phyloP scores from a whole-genome alignment of 495 filamentous ascomycete genomes.

The Xylaria nigripes region DNA sequence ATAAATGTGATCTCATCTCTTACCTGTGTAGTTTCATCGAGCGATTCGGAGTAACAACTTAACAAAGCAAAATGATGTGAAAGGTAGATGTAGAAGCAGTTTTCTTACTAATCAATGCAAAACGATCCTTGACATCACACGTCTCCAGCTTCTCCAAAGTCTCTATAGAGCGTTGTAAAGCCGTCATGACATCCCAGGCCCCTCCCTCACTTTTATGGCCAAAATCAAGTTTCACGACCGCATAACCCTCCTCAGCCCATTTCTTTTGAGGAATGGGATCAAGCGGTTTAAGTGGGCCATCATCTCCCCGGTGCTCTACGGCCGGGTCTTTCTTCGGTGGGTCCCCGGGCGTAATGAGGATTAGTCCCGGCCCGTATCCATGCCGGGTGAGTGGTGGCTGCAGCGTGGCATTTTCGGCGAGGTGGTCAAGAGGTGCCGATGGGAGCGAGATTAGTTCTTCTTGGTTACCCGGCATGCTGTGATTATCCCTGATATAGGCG shows the following conservation, averaged over 20 bases:
- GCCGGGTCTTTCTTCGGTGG: neutral
- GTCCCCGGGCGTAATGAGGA: conserved; percentile 29
- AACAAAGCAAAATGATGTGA: neutral
- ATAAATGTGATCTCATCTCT: neutral
- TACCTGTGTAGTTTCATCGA: neutral
- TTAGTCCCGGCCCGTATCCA: conserved; percentile 46
- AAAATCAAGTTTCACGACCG: conserved; percentile 35
- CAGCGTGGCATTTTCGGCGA: conserved; percentile 19
- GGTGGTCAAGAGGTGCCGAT: conserved; percentile 3
- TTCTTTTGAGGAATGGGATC: conserved; percentile 44
- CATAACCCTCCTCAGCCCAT: conserved; percentile 55
- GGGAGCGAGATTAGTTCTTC: conserved; percentile 5
- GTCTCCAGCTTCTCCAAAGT: conserved; percentile 11
- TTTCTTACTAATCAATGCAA: conserved; percentile 14
- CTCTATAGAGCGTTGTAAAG: neutral
- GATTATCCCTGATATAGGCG: neutral
- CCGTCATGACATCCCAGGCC: neutral
- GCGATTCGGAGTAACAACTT: neutral
- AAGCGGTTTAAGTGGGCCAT: conserved; percentile 14
- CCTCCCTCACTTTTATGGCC: conserved; percentile 1
- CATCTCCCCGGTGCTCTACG: neutral
- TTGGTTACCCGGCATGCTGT: neutral
- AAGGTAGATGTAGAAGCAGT: neutral
- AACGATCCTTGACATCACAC: conserved; percentile 7
- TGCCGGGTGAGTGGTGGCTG: conserved; percentile 51